These are phyloP conservation scores for Diospyros lotus DNA, from an alignment of 148 eudicot genomes.

Conservation along the genomic window DNA sequence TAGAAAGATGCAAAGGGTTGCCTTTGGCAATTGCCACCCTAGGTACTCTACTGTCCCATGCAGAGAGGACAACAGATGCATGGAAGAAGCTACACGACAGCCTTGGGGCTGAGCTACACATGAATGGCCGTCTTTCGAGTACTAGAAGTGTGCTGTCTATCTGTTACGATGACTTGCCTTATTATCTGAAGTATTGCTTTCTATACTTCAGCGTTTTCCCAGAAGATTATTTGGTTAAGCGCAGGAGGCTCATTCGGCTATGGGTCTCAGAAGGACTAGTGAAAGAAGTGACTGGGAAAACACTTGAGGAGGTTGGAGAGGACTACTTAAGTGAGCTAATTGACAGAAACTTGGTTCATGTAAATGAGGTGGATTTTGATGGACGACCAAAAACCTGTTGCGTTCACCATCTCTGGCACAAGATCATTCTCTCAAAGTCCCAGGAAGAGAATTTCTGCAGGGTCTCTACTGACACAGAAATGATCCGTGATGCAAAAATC, in stretches of 20 bases:
- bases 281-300: background rate
- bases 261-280: background rate
- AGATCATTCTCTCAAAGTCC: too few species aligned
- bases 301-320: too few species aligned
- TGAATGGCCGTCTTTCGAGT: background rate
- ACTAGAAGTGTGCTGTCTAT: background rate
- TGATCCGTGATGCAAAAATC: too few species aligned
- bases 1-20: background rate
- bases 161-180: too few species aligned
- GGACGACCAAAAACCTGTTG: too few species aligned
- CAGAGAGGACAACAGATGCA: background rate
- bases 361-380: background rate
- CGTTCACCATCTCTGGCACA: too few species aligned
- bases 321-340: too few species aligned
- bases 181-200: too few species aligned
- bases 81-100: background rate
- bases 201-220: background rate
- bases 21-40: background rate
- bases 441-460: too few species aligned
- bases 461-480: too few species aligned
- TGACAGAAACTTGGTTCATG: background rate
- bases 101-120: too few species aligned
- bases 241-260: background rate
- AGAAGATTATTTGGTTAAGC: background rate
- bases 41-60: background rate